phyloP scores from a whole-genome alignment of 2,329 filamentous ascomycete species.

The Malbranchea cinnamomea region DNA sequence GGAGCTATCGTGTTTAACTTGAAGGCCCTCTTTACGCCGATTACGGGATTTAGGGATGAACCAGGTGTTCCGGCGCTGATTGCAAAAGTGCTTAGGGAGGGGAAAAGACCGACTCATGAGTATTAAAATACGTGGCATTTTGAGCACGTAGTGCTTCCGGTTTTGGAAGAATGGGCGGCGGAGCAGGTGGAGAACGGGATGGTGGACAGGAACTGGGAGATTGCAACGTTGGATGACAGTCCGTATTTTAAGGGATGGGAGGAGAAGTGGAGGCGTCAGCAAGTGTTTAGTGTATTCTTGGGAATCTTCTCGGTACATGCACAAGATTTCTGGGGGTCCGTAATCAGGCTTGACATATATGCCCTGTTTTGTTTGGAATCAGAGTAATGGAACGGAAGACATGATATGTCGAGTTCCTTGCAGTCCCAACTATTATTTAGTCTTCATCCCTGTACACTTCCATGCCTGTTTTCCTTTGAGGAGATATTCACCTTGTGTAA shows the following conservation, averaged over 20 bases:
- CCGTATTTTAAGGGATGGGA: slow-evolving; percentile 68
- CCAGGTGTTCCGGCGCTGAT: slow-evolving; percentile 56
- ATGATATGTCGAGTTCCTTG: too few relatives aligned
- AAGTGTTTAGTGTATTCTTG: slow-evolving; percentile 47
- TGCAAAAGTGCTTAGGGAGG: slow-evolving; percentile 53
- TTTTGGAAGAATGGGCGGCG: slow-evolving; percentile 45
- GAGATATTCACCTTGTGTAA: too few relatives aligned
- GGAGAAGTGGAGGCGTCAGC: slow-evolving; percentile 53
- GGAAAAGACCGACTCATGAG: slow-evolving; percentile 55
- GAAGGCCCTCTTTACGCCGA: slow-evolving; percentile 68
- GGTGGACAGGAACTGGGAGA: slow-evolving; percentile 48
- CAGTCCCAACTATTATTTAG: too few relatives aligned
- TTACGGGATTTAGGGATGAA: slow-evolving; percentile 55
- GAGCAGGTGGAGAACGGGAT: slow-evolving; percentile 52
- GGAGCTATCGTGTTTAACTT: slow-evolving; percentile 73
- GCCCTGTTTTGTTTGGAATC: too few relatives aligned
- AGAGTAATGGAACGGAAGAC: not conserved
- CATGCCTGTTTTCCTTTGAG: too few relatives aligned
- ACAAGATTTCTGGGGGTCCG: not conserved
- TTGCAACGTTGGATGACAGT: slow-evolving; percentile 54
- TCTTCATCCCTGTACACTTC: too few relatives aligned
- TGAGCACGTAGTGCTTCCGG: slow-evolving; percentile 55
- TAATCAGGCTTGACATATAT: too few relatives aligned
- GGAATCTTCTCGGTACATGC: not conserved
- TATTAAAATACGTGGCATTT: slow-evolving; percentile 76